Percentiles rank a stretch among this genome's conserved stretches.
Evolutionary conservation across 768 basidiomycete species (phyloP).

Genomic region (Hirschioporus abietinus): DNA sequence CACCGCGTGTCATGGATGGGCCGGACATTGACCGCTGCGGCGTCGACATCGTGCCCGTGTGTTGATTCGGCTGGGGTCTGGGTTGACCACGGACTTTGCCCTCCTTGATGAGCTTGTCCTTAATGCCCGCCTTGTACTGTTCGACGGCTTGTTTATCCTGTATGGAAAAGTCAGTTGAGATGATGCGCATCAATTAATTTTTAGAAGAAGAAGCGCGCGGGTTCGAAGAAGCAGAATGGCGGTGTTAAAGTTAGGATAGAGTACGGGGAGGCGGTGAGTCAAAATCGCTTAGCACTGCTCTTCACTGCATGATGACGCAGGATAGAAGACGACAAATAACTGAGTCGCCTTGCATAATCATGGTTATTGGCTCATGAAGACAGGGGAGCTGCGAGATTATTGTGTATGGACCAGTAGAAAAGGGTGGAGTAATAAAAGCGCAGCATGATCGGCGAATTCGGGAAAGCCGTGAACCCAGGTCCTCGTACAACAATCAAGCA

Average conservation of each 20-base stretch:
- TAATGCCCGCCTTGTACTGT: slow-evolving; percentile 79
- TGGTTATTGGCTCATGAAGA: neutral
- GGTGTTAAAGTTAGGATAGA: neutral
- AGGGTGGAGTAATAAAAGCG: neutral
- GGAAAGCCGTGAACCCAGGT: neutral
- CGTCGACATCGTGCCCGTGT: neutral
- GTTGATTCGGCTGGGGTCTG: slow-evolving; percentile 32
- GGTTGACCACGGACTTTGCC: slow-evolving; percentile 83
- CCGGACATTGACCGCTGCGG: neutral
- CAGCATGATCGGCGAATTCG: neutral
- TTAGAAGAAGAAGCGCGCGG: slow-evolving; percentile 14
- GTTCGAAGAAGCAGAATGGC: slow-evolving; percentile 5
- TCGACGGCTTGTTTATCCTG: slow-evolving; percentile 83
- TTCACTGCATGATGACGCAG: neutral
- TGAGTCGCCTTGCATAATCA: neutral
- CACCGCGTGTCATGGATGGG: neutral
- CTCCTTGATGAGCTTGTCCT: slow-evolving; percentile 68
- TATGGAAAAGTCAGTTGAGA: slow-evolving; percentile 1
- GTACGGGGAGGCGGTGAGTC: neutral
- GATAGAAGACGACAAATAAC: neutral
- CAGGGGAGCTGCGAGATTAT: neutral
- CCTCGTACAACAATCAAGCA: neutral
- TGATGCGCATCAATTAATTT: neutral
- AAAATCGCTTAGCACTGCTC: neutral
- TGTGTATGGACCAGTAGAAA: neutral